These are phyloP conservation scores for Chenopodium berlandieri DNA, from an alignment of 148 eudicot species.

Conservation along the genomic window DNA sequence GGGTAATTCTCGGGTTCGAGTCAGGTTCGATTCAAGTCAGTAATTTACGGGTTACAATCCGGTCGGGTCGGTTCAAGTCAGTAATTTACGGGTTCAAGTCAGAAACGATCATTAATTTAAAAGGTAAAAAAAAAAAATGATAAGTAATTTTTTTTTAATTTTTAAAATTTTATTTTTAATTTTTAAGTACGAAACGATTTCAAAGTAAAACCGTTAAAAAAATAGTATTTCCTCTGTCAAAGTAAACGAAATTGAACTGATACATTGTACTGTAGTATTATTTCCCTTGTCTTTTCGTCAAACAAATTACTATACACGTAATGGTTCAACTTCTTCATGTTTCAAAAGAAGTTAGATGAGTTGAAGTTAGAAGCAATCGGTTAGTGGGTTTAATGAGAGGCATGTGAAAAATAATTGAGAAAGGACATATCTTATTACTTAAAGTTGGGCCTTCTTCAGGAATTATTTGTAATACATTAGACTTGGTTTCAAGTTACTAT, in stretches of 20 bases:
- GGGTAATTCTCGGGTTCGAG: no score
- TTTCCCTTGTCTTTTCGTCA: not conserved
- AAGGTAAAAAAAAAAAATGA: no score
- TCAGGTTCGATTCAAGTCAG: no score
- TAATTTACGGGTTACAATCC: no score
- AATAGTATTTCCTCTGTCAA: not conserved
- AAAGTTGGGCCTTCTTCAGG: not conserved
- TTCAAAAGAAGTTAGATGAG: not conserved
- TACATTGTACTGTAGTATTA: not conserved
- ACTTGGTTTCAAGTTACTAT: not conserved
- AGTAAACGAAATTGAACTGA: not conserved
- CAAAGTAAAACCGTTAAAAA: no score
- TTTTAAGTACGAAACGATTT: no score
- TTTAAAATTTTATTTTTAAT: no score
- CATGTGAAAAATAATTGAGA: not conserved
- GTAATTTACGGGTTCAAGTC: no score
- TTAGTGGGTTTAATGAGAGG: not conserved
- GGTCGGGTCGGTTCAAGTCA: no score
- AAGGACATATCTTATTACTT: not conserved
- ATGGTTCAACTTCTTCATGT: not conserved
- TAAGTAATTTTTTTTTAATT: no score
- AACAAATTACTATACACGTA: not conserved
- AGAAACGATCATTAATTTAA: no score
- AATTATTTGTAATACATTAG: not conserved
- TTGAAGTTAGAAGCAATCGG: not conserved